These are phyloP conservation scores for Penicillium atrosanguineum DNA, from an alignment of 495 filamentous ascomycete species.

Conservation along the genomic window DNA sequence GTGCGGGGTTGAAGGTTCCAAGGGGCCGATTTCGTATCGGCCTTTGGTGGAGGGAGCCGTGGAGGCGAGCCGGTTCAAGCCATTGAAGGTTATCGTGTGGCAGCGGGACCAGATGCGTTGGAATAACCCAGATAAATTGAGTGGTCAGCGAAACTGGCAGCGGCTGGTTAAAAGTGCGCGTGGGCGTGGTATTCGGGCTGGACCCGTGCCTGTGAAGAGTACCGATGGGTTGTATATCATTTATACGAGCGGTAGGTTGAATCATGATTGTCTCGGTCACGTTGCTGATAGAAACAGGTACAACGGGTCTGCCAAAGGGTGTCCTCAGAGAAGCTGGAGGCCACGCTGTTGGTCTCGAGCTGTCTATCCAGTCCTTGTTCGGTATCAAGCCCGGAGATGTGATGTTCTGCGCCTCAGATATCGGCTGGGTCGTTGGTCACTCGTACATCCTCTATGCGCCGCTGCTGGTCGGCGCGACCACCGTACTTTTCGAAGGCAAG, in stretches of 20 bases:
- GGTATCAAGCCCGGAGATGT: conserved; percentile 77
- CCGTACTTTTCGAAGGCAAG: conserved; percentile 88
- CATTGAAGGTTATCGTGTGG: conserved; percentile 70
- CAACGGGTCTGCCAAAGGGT: conserved; percentile 85
- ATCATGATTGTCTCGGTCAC: background rate
- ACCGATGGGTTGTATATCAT: conserved; percentile 85
- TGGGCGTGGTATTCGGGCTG: conserved; percentile 61
- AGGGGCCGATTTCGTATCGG: conserved; percentile 69
- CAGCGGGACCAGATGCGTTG: conserved; percentile 73
- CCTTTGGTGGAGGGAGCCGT: conserved; percentile 70
- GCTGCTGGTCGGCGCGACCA: conserved; percentile 79
- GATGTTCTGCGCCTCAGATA: conserved; percentile 80
- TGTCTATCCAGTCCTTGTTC: conserved; percentile 77
- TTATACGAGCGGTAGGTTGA: conserved; percentile 63
- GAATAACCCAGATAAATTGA: conserved; percentile 60
- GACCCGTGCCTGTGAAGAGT: conserved; percentile 71
- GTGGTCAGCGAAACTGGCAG: conserved; percentile 77
- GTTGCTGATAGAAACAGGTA: conserved; percentile 47
- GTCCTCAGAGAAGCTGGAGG: conserved; percentile 82
- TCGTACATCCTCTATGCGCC: conserved; percentile 84
- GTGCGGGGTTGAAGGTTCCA: conserved; percentile 86
- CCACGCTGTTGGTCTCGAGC: conserved; percentile 80
- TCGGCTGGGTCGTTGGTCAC: conserved; percentile 84
- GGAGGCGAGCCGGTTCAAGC: conserved; percentile 56
- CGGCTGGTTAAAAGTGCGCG: conserved; percentile 65